Evolutionary conservation across 1,139 yeast species (phyloP).

Genomic region (Suhomyces terraborum): DNA sequence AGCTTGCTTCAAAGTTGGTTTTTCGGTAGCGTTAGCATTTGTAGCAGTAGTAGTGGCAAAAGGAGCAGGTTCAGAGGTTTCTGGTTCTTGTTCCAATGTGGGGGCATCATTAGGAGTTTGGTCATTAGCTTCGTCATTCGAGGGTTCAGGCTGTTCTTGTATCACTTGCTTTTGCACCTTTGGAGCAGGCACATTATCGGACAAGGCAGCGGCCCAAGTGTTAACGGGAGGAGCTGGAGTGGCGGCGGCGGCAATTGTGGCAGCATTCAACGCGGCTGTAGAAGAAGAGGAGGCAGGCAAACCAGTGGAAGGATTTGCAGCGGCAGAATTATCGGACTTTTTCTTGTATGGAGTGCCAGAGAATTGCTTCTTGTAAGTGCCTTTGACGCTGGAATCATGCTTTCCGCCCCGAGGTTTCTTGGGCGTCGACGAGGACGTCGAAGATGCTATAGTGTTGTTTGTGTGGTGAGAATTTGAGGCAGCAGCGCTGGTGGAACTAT

Average conservation of each 20-base stretch:
- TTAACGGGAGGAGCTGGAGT: constrained; percentile 24
- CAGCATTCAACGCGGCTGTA: constrained; percentile 16
- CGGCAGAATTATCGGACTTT: constrained; percentile 11
- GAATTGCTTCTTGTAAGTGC: constrained; percentile 14
- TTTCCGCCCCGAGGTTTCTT: constrained; percentile 13
- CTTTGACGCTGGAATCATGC: constrained; percentile 12
- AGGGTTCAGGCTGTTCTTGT: constrained; percentile 18
- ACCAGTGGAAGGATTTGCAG: constrained; percentile 10
- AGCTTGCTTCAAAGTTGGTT: constrained; percentile 34
- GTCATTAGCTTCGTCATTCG: constrained; percentile 15
- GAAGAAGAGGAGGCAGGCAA: constrained; percentile 7
- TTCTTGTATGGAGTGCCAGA: constrained; percentile 13
- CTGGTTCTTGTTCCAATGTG: constrained; percentile 13
- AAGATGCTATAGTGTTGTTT: constrained; percentile 13
- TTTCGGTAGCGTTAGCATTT: constrained; percentile 18
- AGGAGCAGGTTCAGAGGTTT: constrained; percentile 13
- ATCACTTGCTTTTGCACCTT: constrained; percentile 21
- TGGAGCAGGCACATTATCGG: constrained; percentile 32
- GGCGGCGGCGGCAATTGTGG: constrained; percentile 17
- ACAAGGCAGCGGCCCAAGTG: constrained; percentile 57
- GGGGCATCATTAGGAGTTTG: constrained; percentile 15
- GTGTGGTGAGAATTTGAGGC: constrained; percentile 6
- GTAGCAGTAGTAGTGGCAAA: constrained; percentile 15
- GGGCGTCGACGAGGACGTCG: constrained; percentile 12
- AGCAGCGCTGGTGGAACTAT: constrained; percentile 6